Evolutionary conservation across 176 grass and related monocot genomes (phyloP).

Genomic region (Otatea glauca): DNA sequence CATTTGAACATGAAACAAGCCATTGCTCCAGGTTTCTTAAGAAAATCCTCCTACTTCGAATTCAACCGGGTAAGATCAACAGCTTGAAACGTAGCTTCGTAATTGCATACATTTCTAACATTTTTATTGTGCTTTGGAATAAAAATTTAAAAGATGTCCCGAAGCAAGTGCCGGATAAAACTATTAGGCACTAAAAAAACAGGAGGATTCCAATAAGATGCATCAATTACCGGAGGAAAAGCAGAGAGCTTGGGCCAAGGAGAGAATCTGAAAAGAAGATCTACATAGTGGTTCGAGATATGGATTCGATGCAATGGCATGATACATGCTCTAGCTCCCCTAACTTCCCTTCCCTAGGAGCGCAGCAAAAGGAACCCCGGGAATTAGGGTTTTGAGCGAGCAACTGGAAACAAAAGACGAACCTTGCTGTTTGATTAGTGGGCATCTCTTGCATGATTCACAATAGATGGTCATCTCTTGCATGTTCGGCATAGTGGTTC

Average conservation of each 20-base stretch:
- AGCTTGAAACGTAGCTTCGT: background rate
- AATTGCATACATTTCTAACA: background rate
- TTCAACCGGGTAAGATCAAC: background rate
- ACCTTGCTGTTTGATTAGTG: background rate
- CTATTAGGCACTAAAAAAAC: constrained; percentile 22
- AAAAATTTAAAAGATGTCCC: background rate
- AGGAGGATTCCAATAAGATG: constrained; percentile 39
- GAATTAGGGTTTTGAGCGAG: constrained; percentile 21
- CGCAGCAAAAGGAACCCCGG: background rate
- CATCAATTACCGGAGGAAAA: constrained; percentile 41
- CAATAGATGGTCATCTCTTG: constrained; percentile 17
- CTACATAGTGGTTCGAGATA: constrained; percentile 62
- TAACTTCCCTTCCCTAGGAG: constrained; percentile 16
- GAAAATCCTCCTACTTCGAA: background rate
- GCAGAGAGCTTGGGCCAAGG: constrained; percentile 39
- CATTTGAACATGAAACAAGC: too few relatives aligned
- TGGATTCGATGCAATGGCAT: constrained; percentile 57
- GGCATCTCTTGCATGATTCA: constrained; percentile 28
- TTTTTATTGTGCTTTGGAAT: background rate
- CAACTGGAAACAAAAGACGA: background rate
- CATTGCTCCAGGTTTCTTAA: background rate
- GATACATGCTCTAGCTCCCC: constrained; percentile 8
- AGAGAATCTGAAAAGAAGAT: constrained; percentile 67
- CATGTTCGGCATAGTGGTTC: constrained; percentile 13
- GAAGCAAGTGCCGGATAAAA: constrained; percentile 16